A percentile compares a stretch with the other conserved stretches of the same genome.
Conservation (phyloP, 495 filamentous ascomycete genomes). For the Chaetomium tenue region DNA sequence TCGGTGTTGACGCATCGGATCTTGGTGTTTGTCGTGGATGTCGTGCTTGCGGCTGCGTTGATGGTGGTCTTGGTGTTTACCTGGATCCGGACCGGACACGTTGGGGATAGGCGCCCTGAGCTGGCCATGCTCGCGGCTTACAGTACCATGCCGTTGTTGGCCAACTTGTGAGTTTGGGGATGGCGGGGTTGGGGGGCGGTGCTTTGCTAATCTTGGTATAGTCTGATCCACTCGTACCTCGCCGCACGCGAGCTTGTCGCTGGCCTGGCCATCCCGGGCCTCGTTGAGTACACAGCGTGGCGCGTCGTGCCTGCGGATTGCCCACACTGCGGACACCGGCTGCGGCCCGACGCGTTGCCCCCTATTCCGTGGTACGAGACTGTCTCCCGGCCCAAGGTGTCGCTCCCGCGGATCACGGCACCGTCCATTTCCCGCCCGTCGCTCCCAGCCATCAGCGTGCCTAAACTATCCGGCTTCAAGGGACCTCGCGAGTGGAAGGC, state of each 20-base stretch:
- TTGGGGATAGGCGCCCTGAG: slow-evolving; percentile 24
- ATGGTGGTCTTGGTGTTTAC: slow-evolving; percentile 44
- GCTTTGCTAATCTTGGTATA: slow-evolving; percentile 10
- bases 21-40: slow-evolving; percentile 41
- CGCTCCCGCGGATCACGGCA: slow-evolving; percentile 18
- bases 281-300: slow-evolving; percentile 41
- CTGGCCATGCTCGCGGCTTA: slow-evolving; percentile 45
- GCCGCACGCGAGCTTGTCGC: slow-evolving; percentile 40
- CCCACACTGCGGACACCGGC: slow-evolving; percentile 40
- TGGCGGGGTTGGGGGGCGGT: not conserved
- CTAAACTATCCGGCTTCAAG: slow-evolving; percentile 22
- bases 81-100: slow-evolving; percentile 31
- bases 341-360: slow-evolving; percentile 37
- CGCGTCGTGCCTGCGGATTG: slow-evolving; percentile 41
- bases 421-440: slow-evolving; percentile 12
- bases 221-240: slow-evolving; percentile 42
- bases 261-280: slow-evolving; percentile 39
- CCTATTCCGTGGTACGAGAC: slow-evolving; percentile 41
- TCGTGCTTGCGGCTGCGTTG: slow-evolving; percentile 36
- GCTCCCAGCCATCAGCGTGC: slow-evolving; percentile 16
- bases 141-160: slow-evolving; percentile 41
- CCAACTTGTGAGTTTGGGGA: slow-evolving; percentile 39
- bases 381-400: slow-evolving; percentile 27
- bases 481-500: slow-evolving; percentile 31
- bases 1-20: slow-evolving; percentile 35